phyloP scores from a whole-genome alignment of 1,284 basidiomycete species.

The Heterobasidion irregulare region DNA sequence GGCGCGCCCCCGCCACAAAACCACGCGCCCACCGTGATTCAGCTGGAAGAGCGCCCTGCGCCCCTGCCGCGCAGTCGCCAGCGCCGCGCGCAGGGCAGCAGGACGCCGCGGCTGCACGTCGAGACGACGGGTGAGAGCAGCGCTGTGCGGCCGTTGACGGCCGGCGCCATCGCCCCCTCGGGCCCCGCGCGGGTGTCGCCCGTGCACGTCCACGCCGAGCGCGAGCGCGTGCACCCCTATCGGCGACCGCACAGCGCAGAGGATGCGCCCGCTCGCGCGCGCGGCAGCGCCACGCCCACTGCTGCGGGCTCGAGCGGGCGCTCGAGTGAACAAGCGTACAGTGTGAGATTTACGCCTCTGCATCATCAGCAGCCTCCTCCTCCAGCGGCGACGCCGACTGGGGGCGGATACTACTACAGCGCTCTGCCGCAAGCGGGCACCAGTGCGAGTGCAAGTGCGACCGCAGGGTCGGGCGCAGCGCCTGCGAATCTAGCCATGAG shows the following conservation, averaged over 20 bases:
- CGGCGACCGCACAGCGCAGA: slow-evolving; percentile 20
- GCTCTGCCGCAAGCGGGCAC: neutral
- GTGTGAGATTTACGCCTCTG: neutral
- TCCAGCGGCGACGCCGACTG: neutral
- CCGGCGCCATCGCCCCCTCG: neutral
- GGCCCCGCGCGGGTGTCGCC: slow-evolving; percentile 17
- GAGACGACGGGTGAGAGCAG: neutral
- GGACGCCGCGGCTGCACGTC: neutral
- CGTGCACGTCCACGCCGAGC: slow-evolving; percentile 15
- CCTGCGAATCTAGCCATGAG: neutral
- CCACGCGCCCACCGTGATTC: neutral
- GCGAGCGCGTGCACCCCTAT: slow-evolving; percentile 20
- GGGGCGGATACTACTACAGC: neutral
- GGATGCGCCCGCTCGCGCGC: slow-evolving; percentile 7
- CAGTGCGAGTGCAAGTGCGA: neutral
- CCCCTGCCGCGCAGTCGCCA: neutral
- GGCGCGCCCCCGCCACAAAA: neutral
- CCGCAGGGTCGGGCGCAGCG: neutral
- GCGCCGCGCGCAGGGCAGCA: neutral
- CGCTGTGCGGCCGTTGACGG: neutral
- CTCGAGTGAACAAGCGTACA: neutral
- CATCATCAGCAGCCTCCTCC: neutral
- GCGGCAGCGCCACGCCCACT: slow-evolving; percentile 1
- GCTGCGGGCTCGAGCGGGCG: neutral
- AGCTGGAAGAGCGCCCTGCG: neutral